Evolutionary conservation across 192 early-diverging fungal species (phyloP).

Genomic region (Gryganskiella cystojenkinii): DNA sequence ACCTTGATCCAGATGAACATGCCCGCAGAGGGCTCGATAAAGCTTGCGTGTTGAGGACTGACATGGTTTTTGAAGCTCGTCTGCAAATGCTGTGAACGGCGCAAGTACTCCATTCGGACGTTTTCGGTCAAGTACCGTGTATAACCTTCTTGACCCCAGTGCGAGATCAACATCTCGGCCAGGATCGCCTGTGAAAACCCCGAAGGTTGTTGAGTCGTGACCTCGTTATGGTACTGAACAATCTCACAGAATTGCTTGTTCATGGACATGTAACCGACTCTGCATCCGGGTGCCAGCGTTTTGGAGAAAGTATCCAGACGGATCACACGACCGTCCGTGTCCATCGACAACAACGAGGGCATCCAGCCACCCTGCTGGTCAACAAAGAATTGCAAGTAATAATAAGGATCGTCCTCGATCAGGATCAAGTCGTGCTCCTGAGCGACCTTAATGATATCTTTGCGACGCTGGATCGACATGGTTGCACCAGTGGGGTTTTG

Average conservation of each 20-base stretch:
- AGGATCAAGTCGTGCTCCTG: slow-evolving; percentile 80
- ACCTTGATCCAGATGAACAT: slow-evolving; percentile 91
- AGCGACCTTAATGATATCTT: slow-evolving; percentile 76
- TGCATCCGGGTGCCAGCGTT: slow-evolving; percentile 80
- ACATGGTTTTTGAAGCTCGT: slow-evolving; percentile 65
- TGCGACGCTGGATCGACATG: slow-evolving; percentile 79
- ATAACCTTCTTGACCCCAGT: slow-evolving; percentile 84
- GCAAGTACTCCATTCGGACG: slow-evolving; percentile 75
- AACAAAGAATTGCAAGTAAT: slow-evolving; percentile 78
- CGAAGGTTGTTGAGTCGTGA: slow-evolving; percentile 81
- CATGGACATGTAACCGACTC: slow-evolving; percentile 77
- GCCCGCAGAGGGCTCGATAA: slow-evolving; percentile 68
- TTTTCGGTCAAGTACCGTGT: slow-evolving; percentile 65
- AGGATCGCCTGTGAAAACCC: slow-evolving; percentile 81
- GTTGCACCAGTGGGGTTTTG: slow-evolving; percentile 90
- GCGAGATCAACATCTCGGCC: slow-evolving; percentile 66
- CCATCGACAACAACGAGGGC: slow-evolving; percentile 83
- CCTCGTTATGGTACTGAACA: slow-evolving; percentile 81
- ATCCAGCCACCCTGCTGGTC: slow-evolving; percentile 48
- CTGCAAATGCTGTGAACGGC: slow-evolving; percentile 74
- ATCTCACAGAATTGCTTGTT: slow-evolving; percentile 72
- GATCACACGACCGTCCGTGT: slow-evolving; percentile 84
- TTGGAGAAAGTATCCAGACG: slow-evolving; percentile 92
- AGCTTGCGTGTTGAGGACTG: slow-evolving; percentile 56
- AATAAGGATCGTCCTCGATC: slow-evolving; percentile 94